Evolutionary conservation across 345 rosid species (phyloP).

Genomic region (Syzygium oleosum): DNA sequence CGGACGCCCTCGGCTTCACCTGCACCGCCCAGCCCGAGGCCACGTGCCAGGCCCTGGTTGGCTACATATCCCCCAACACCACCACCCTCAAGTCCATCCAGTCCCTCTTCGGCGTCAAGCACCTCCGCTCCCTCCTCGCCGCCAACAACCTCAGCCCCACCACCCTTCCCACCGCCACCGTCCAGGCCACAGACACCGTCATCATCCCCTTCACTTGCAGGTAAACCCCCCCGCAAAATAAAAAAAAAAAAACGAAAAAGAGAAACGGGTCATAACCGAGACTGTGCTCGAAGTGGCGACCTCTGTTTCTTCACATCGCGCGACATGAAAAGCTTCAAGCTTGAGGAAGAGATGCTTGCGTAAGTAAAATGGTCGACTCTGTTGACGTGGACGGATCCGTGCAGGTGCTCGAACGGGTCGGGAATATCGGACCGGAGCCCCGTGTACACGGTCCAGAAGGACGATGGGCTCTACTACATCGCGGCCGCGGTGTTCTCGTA

Average conservation of each 20-base stretch:
- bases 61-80: constrained; percentile 36
- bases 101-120: constrained; percentile 36
- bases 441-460: constrained; percentile 30
- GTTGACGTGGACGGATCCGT: constrained; percentile 8
- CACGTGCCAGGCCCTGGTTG: constrained; percentile 38
- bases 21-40: constrained; percentile 15
- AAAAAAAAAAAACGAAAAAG: too few species aligned
- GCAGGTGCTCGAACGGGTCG: constrained; percentile 46
- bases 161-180: constrained; percentile 8
- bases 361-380: neutral
- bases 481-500: constrained; percentile 25
- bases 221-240: neutral
- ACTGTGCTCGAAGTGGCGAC: neutral
- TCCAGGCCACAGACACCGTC: constrained; percentile 11
- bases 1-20: constrained; percentile 20
- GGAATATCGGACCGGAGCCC: constrained; percentile 38
- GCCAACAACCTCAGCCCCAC: constrained; percentile 41
- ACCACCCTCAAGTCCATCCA: constrained; percentile 35
- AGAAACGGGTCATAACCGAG: too few species aligned
- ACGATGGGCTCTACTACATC: constrained; percentile 26
- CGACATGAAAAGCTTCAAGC: neutral
- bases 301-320: neutral
- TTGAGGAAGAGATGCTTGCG: neutral
- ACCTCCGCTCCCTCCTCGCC: constrained; percentile 36
- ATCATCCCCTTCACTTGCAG: constrained; percentile 50